Percentiles rank a stretch among this genome's conserved stretches.
Conservation (phyloP, 768 basidiomycete genomes). For the Mycena indigotica region DNA sequence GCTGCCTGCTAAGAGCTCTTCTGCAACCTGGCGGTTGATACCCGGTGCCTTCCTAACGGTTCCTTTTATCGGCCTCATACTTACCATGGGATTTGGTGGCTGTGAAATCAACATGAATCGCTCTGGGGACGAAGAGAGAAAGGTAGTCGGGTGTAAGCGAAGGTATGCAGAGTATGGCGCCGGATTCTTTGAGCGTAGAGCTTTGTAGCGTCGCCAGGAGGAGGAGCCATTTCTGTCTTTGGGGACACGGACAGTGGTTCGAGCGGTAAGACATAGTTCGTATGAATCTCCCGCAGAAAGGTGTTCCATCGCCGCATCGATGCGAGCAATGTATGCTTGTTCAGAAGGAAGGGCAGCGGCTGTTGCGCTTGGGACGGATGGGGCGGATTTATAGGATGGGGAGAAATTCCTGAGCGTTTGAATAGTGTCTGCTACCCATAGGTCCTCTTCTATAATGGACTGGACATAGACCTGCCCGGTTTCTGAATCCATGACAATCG, state of each 20-base stretch:
- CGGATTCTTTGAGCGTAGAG: conserved; percentile 75
- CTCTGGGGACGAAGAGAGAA: conserved; percentile 89
- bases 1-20: conserved; percentile 61
- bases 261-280: conserved; percentile 88
- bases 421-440: conserved; percentile 59
- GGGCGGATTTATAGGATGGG: conserved; percentile 5
- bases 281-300: conserved; percentile 88
- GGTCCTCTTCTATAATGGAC: conserved; percentile 60
- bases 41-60: conserved; percentile 75
- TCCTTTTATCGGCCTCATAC: conserved; percentile 94
- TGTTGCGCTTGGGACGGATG: conserved; percentile 8
- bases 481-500: conserved; percentile 64
- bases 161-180: conserved; percentile 87
- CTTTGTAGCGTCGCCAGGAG: conserved; percentile 77
- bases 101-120: conserved; percentile 84
- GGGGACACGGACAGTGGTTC: conserved; percentile 58
- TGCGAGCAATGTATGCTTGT: conserved; percentile 67
- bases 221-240: conserved; percentile 35
- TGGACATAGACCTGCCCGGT: conserved; percentile 61
- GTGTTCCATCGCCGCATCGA: conserved; percentile 69
- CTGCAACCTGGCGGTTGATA: conserved; percentile 66
- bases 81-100: conserved; percentile 63
- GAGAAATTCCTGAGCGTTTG: conserved; percentile 31
- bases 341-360: conserved; percentile 52
- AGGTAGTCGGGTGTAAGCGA: conserved; percentile 72